Evolutionary conservation across 768 basidiomycete species (phyloP), one percentile per base, ranked within the genome.

Genomic region (Calocybe cyanea): DNA sequence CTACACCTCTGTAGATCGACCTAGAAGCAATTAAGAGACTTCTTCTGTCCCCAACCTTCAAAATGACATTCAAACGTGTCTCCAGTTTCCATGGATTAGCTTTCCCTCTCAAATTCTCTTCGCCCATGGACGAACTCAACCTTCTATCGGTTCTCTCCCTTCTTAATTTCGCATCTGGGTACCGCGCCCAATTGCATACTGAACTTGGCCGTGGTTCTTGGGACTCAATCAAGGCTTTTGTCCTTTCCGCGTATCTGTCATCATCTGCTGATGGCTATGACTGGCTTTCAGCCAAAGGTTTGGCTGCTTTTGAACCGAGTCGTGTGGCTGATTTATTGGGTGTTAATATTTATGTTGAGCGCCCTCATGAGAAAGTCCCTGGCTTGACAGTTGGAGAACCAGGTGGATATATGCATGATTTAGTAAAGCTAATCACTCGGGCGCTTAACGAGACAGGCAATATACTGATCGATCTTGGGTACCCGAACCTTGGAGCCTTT

Each of bases 101-200:
- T 5, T 70, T 94, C 46, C 92, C 92, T 2, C 76, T 95, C 41
- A 82, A 83, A 2, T 95, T 93, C 55, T 70, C 85, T 30, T 84
- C 85, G 0, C 63, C 73, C 15, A 65, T 80, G 4, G 78, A 85
- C 34, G 92, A 95, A 64, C 70, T 95, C 48, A 93, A 92, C 62
- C 69, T 93, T 21, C 67, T 93, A n/a, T 80, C 83, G 36, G 63
- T 88, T 7, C 77, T 92, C 33, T 80, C 83, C 2, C 72, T 92
- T 13, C 73, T 95, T 25, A 92, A 92, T 61, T 89, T 93, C 61
- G 87, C 77, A 4, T 88, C 87, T 1, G 87, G 87, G 28, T 93
- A 87, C 62, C 85, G 88, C 19, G 69, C 73, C 4, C 79, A 84
- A 4, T 73, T 94, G 31, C 89, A 88, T 62, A 64, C 66, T 11